Conservation (phyloP, 2,329 filamentous ascomycete species). For the Chalara sp. region DNA sequence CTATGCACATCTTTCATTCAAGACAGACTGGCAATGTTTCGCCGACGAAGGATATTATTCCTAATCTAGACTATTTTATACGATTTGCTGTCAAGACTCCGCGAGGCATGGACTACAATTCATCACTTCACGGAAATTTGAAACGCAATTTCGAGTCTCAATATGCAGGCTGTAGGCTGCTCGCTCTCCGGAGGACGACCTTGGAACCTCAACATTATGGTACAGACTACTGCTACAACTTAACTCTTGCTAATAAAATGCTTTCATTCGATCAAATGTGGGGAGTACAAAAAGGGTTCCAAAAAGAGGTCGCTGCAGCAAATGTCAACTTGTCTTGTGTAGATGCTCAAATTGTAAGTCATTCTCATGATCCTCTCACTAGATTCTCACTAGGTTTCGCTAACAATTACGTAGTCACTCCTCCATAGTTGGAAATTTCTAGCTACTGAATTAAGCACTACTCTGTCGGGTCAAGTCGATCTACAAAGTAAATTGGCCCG, state of each 20-base stretch:
- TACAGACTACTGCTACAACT: slow-evolving; percentile 75
- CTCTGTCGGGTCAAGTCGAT: slow-evolving; percentile 24
- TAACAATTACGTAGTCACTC: slow-evolving; percentile 50
- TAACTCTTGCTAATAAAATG: slow-evolving; percentile 68
- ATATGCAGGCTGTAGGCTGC: slow-evolving; percentile 67
- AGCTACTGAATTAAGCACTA: slow-evolving; percentile 70
- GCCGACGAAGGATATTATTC: slow-evolving; percentile 64
- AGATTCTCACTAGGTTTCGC: slow-evolving; percentile 12
- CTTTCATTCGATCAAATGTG: slow-evolving; percentile 73
- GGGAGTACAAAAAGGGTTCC: slow-evolving; percentile 69
- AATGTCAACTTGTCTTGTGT: slow-evolving; percentile 90
- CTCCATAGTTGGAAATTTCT: slow-evolving; percentile 88
- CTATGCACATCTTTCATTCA: slow-evolving; percentile 83
- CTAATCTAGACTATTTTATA: slow-evolving; percentile 72
- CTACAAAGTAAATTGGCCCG: slow-evolving; percentile 38
- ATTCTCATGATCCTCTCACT: neutral
- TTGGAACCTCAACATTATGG: slow-evolving; percentile 63
- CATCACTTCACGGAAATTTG: slow-evolving; percentile 79
- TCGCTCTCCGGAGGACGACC: slow-evolving; percentile 72
- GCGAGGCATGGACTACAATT: slow-evolving; percentile 64
- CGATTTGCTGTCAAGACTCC: slow-evolving; percentile 72
- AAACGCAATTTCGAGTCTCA: slow-evolving; percentile 75
- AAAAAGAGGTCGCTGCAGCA: slow-evolving; percentile 74
- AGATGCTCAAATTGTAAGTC: slow-evolving; percentile 77
- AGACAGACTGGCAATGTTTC: slow-evolving; percentile 65